phyloP scores from a whole-genome alignment of 2,329 filamentous ascomycete species.

The Pseudogymnoascus sp. region DNA sequence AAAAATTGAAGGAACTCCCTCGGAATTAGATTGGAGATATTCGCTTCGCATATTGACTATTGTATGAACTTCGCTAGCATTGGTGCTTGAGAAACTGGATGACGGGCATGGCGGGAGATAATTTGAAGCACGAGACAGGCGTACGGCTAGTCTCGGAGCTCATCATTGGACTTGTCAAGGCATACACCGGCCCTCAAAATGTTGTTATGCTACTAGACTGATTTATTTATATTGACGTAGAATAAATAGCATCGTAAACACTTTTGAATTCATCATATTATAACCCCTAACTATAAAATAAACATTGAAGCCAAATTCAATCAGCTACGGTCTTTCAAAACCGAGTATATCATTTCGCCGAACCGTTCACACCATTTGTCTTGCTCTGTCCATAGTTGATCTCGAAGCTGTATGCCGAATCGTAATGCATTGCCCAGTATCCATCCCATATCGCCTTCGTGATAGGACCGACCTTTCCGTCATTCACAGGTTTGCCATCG shows the following conservation, averaged over 20 bases:
- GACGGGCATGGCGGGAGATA: not conserved
- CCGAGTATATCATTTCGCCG: not conserved
- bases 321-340: not conserved
- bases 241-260: constrained; percentile 15
- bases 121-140: not conserved
- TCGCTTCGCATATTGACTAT: not conserved
- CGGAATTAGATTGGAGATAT: not conserved
- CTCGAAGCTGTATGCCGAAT: constrained; percentile 30
- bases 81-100: not conserved
- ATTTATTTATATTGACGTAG: not conserved
- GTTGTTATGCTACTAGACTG: not conserved
- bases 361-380: constrained; percentile 34
- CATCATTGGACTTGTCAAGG: not conserved
- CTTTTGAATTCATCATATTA: constrained; percentile 6
- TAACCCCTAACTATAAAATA: constrained; percentile 1
- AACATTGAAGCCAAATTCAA: not conserved
- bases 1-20: not conserved
- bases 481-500: constrained; percentile 34
- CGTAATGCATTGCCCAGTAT: constrained; percentile 42
- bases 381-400: constrained; percentile 22
- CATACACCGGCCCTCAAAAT: not conserved
- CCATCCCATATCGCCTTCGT: constrained; percentile 42
- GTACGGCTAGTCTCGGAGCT: not conserved
- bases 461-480: constrained; percentile 36
- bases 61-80: not conserved